These are phyloP conservation scores for Pelargonium cotyledonis DNA, from an alignment of 441 rosid species.

Conservation along the genomic window DNA sequence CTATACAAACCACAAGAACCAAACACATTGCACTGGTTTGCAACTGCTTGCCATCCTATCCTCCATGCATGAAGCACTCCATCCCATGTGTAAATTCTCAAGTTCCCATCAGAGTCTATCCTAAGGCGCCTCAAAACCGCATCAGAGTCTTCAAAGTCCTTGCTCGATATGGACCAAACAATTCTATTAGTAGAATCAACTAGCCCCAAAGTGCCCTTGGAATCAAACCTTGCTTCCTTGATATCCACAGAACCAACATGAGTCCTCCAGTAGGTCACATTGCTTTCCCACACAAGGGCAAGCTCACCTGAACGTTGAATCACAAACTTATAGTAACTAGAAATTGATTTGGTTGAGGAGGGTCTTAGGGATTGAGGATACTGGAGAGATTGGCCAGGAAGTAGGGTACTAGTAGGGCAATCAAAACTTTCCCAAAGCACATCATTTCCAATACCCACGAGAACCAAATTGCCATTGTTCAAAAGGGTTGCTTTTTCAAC, in stretches of 20 bases:
- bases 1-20: constrained; percentile 41
- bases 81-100: constrained; percentile 38
- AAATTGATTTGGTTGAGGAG: constrained; percentile 26
- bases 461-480: constrained; percentile 32
- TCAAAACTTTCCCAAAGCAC: constrained; percentile 37
- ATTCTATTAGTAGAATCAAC: constrained; percentile 18
- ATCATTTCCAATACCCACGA: constrained; percentile 23
- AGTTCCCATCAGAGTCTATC: constrained; percentile 39
- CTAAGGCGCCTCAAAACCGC: constrained; percentile 31
- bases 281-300: constrained; percentile 36
- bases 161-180: constrained; percentile 30
- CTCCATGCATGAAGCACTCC: constrained; percentile 22
- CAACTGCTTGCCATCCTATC: constrained; percentile 39
- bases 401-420: constrained; percentile 33
- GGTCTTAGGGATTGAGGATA: constrained; percentile 34
- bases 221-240: constrained; percentile 30
- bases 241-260: constrained; percentile 23
- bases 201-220: constrained; percentile 25
- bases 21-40: constrained; percentile 37
- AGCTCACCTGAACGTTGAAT: constrained; percentile 31
- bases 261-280: constrained; percentile 35
- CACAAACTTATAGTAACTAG: constrained; percentile 33
- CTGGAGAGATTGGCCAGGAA: constrained; percentile 34
- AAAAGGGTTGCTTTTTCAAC: constrained; percentile 32
- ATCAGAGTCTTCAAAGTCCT: constrained; percentile 29